These are phyloP conservation scores for Leptosphaerulina australis DNA, from an alignment of 2,329 filamentous ascomycete species.

Conservation along the genomic window DNA sequence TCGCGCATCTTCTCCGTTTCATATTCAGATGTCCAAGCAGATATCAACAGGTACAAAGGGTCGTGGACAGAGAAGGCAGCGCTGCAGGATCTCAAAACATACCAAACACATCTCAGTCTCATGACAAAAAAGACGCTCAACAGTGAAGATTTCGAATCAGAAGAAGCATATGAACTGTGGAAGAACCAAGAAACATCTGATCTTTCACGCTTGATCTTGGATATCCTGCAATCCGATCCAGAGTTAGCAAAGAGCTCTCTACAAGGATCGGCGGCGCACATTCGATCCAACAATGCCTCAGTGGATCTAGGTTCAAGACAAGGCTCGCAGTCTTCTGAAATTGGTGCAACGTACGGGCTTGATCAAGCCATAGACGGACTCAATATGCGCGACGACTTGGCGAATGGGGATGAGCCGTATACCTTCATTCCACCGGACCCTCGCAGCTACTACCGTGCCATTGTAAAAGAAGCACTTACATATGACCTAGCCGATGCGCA, in stretches of 20 bases:
- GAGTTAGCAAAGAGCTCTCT: slow-evolving; percentile 80
- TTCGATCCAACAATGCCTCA: slow-evolving; percentile 54
- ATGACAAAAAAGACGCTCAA: slow-evolving; percentile 77
- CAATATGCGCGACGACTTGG: slow-evolving; percentile 61
- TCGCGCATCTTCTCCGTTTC: slow-evolving; percentile 83
- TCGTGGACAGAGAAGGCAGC: slow-evolving; percentile 92
- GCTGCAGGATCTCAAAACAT: slow-evolving; percentile 87
- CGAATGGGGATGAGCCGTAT: slow-evolving; percentile 68
- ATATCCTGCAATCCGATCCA: slow-evolving; percentile 84
- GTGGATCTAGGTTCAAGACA: slow-evolving; percentile 53
- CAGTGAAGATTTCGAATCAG: slow-evolving; percentile 85
- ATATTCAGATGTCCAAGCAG: slow-evolving; percentile 79
- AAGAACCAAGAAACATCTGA: slow-evolving; percentile 87
- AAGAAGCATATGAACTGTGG: slow-evolving; percentile 88
- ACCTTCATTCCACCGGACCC: slow-evolving; percentile 89
- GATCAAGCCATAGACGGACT: slow-evolving; percentile 74
- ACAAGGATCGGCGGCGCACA: slow-evolving; percentile 62
- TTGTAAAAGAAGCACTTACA: slow-evolving; percentile 75
- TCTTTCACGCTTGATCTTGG: slow-evolving; percentile 90
- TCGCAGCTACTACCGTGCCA: slow-evolving; percentile 79
- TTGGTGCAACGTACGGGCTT: slow-evolving; percentile 59
- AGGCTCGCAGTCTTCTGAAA: slow-evolving; percentile 52
- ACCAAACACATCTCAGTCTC: slow-evolving; percentile 85
- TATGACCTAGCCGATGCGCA: slow-evolving; percentile 63
- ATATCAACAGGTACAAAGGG: slow-evolving; percentile 80